Percentiles rank a stretch among this genome's conserved stretches.
Conservation (phyloP, 1,139 yeast genomes). For the Scheffersomyces titani region DNA sequence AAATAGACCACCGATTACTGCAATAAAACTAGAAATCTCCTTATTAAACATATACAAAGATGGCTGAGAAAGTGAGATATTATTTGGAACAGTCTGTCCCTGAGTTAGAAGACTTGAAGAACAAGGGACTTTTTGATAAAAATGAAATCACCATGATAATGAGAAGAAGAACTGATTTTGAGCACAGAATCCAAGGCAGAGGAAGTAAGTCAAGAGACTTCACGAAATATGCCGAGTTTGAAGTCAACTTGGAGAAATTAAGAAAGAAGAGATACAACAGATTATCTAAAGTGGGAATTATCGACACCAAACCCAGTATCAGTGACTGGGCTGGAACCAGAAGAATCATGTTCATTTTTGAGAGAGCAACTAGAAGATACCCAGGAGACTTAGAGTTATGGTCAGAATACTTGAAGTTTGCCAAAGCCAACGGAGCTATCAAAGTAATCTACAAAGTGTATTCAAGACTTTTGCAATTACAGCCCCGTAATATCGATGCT, state of each 20-base stretch:
- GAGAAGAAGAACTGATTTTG: constrained; percentile 94
- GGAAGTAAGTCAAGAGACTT: constrained; percentile 81
- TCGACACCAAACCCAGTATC: constrained; percentile 57
- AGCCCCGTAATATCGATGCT: constrained; percentile 86
- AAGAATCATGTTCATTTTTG: constrained; percentile 79
- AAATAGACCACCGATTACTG: neutral
- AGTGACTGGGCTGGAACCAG: constrained; percentile 90
- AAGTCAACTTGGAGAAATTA: constrained; percentile 74
- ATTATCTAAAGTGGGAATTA: constrained; percentile 51
- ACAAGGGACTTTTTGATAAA: constrained; percentile 76
- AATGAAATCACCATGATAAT: constrained; percentile 82
- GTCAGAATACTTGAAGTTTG: constrained; percentile 73
- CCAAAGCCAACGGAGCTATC: constrained; percentile 73
- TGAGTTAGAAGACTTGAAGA: constrained; percentile 85
- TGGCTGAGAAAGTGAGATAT: constrained; percentile 78
- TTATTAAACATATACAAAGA: constrained; percentile 19
- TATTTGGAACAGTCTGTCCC: constrained; percentile 85
- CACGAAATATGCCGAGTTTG: constrained; percentile 78
- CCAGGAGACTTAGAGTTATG: constrained; percentile 80
- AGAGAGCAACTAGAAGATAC: constrained; percentile 77
- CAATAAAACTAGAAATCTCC: neutral
- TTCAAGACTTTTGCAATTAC: constrained; percentile 76
- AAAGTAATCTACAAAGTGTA: constrained; percentile 82
- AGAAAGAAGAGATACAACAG: constrained; percentile 72
- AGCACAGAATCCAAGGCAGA: constrained; percentile 84